Conservation (phyloP, 2,329 filamentous ascomycete species). For the Neocucurbitaria cava region DNA sequence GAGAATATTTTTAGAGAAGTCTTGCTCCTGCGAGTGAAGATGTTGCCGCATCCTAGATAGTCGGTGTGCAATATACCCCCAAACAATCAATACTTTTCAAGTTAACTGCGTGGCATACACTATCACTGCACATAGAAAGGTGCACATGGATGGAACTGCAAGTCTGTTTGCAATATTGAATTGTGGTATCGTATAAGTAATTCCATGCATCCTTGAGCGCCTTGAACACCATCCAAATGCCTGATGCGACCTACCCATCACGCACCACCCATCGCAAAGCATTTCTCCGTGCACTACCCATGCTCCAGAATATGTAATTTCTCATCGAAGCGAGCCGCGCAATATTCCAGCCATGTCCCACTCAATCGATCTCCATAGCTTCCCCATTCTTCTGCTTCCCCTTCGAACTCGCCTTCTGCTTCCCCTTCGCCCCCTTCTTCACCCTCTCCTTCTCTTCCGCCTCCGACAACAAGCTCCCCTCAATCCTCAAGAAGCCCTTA, state of each 20-base stretch:
- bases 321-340: not conserved
- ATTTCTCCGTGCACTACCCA: not conserved
- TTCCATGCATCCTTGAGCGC: not conserved
- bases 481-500: constrained; percentile 81
- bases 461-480: constrained; percentile 86
- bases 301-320: not conserved
- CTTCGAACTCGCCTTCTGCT: constrained; percentile 13
- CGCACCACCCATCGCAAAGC: not conserved
- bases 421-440: constrained; percentile 15
- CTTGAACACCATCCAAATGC: not conserved
- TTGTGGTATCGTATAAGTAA: not conserved
- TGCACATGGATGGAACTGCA: not conserved
- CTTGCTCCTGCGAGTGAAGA: not conserved
- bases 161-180: not conserved
- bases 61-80: not conserved
- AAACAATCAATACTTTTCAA: not conserved
- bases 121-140: not conserved
- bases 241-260: not conserved
- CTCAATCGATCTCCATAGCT: constrained; percentile 15
- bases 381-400: constrained; percentile 8
- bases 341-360: not conserved
- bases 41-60: not conserved
- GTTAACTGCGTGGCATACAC: not conserved
- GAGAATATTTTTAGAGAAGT: not conserved
- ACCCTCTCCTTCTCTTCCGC: constrained; percentile 36